These are phyloP conservation scores for Alternaria infectoria DNA, from an alignment of 2,329 filamentous ascomycete genomes.

Conservation along the genomic window DNA sequence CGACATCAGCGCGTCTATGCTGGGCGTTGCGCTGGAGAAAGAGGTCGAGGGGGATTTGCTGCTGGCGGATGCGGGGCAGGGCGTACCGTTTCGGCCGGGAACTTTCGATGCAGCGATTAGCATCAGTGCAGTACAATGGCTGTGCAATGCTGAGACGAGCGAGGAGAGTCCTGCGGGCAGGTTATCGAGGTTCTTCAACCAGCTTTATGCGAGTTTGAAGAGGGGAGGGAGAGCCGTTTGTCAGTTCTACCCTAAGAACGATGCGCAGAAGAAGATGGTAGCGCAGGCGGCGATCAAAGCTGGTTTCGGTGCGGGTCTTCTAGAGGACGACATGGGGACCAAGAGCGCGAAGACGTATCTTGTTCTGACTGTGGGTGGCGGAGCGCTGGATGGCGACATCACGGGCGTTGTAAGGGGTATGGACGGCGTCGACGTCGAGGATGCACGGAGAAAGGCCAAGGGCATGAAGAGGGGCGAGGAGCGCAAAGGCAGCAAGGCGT, in stretches of 20 bases:
- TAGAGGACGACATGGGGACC: slow-evolving; percentile 94
- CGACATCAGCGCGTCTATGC: slow-evolving; percentile 94
- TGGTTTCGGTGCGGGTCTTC: slow-evolving; percentile 90
- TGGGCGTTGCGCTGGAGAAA: slow-evolving; percentile 89
- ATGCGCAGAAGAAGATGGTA: slow-evolving; percentile 90
- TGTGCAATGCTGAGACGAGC: slow-evolving; percentile 92
- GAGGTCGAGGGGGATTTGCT: slow-evolving; percentile 95
- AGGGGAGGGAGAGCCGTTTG: slow-evolving; percentile 90
- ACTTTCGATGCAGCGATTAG: slow-evolving; percentile 94
- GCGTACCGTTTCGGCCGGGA: slow-evolving; percentile 89
- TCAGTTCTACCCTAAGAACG: slow-evolving; percentile 98
- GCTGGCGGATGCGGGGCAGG: slow-evolving; percentile 93
- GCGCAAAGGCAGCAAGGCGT: slow-evolving; percentile 83
- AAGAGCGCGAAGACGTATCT: slow-evolving; percentile 98
- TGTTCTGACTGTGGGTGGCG: slow-evolving; percentile 85
- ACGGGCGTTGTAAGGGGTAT: slow-evolving; percentile 88
- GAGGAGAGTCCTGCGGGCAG: slow-evolving; percentile 82
- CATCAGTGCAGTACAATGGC: slow-evolving; percentile 97
- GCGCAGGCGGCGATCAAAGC: slow-evolving; percentile 87
- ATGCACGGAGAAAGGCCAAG: slow-evolving; percentile 60
- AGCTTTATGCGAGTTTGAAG: slow-evolving; percentile 81
- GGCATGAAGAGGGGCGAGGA: slow-evolving; percentile 62
- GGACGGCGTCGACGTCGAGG: slow-evolving; percentile 78
- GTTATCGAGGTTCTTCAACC: slow-evolving; percentile 87
- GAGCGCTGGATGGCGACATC: slow-evolving; percentile 72